A percentile compares a stretch with the other conserved stretches of the same genome.
Evolutionary conservation across 2,329 filamentous ascomycete genomes (phyloP).

Genomic region (Colletotrichum noveboracense): DNA sequence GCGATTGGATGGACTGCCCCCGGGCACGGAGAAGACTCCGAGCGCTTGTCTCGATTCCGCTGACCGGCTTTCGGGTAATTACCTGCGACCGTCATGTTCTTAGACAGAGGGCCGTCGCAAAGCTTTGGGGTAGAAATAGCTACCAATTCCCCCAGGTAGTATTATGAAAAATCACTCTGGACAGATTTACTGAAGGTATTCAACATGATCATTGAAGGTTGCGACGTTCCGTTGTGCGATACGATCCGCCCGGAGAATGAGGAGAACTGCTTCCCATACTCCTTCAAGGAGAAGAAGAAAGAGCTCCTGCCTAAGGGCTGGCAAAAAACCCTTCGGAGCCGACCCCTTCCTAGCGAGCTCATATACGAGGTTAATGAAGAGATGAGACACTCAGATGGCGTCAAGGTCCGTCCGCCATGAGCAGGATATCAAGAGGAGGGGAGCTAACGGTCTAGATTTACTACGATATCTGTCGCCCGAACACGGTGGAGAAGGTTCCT

Average conservation of each 20-base stretch:
- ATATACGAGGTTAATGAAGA: not conserved
- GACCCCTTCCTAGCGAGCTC: not conserved
- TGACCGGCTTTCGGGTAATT: too few relatives aligned
- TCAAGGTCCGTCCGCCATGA: not conserved
- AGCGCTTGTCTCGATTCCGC: too few relatives aligned
- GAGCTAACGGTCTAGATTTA: slow-evolving; percentile 31
- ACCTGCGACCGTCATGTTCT: too few relatives aligned
- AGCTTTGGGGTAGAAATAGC: too few relatives aligned
- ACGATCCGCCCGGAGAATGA: not conserved
- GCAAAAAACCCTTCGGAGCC: not conserved
- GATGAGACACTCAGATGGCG: not conserved
- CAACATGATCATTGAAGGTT: not conserved
- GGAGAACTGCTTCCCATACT: not conserved
- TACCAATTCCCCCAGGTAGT: too few relatives aligned
- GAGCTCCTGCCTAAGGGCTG: not conserved
- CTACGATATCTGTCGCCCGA: slow-evolving; percentile 48
- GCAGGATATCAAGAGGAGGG: not conserved
- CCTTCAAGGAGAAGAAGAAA: not conserved
- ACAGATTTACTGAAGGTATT: not conserved
- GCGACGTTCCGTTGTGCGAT: not conserved
- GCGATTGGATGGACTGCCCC: too few relatives aligned
- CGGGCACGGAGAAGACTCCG: too few relatives aligned
- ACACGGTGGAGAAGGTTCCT: slow-evolving; percentile 35
- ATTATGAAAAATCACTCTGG: not conserved
- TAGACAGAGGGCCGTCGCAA: too few relatives aligned